phyloP scores from a whole-genome alignment of 768 basidiomycete genomes.

The Ephemerocybe angulata region DNA sequence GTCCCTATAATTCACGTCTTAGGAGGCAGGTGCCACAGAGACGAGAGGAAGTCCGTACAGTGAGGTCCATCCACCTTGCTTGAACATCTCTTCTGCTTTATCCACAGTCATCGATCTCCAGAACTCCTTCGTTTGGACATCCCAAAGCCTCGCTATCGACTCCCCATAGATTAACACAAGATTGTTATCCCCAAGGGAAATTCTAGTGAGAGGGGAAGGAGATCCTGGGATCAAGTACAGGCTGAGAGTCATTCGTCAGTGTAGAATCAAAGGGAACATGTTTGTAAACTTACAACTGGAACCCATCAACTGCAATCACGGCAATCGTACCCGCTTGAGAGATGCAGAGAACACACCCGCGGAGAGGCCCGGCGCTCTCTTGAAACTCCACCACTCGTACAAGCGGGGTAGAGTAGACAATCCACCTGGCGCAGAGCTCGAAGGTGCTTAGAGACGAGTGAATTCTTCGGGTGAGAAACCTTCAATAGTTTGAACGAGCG shows the following conservation, averaged over 20 bases:
- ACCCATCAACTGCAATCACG: slow-evolving; percentile 67
- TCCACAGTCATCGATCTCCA: slow-evolving; percentile 75
- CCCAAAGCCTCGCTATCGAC: slow-evolving; percentile 82
- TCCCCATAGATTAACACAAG: slow-evolving; percentile 74
- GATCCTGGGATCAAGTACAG: slow-evolving; percentile 81
- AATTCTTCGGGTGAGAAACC: too few relatives aligned
- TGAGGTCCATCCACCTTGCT: slow-evolving; percentile 69
- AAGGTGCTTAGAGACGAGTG: slow-evolving; percentile 47
- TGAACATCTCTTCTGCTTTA: slow-evolving; percentile 73
- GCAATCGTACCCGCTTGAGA: slow-evolving; percentile 80
- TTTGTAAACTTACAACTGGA: slow-evolving; percentile 63
- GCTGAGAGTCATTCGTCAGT: slow-evolving; percentile 35
- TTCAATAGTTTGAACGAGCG: too few relatives aligned
- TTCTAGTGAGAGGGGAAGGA: slow-evolving; percentile 54
- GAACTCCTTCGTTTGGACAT: slow-evolving; percentile 77
- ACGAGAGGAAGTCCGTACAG: slow-evolving; percentile 45
- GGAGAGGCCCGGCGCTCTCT: slow-evolving; percentile 51
- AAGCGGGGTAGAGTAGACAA: slow-evolving; percentile 67
- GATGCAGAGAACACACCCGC: slow-evolving; percentile 68
- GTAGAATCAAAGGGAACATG: slow-evolving; percentile 1
- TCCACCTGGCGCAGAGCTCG: slow-evolving; percentile 66
- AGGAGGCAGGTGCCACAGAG: background rate
- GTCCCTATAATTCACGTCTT: slow-evolving; percentile 12
- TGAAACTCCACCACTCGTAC: slow-evolving; percentile 54
- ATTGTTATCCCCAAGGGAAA: slow-evolving; percentile 67